Percentiles rank a stretch among this genome's conserved stretches.
Evolutionary conservation across 345 rosid species (phyloP).

Genomic region (Excoecaria agallocha): DNA sequence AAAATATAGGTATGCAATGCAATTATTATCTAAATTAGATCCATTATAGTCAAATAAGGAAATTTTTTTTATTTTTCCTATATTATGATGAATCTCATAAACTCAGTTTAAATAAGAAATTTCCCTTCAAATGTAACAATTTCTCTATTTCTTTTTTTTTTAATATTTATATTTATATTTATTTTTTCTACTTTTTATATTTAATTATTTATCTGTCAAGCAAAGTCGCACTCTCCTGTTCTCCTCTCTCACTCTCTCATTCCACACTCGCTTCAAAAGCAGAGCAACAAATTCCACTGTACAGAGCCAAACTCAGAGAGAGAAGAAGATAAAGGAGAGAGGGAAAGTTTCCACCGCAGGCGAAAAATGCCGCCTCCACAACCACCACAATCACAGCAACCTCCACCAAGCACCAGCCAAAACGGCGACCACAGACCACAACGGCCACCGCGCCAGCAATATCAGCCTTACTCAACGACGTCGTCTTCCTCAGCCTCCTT

Average conservation of each 20-base stretch:
- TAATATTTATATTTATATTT: too few relatives aligned
- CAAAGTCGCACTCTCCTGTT: background rate
- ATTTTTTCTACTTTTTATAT: too few relatives aligned
- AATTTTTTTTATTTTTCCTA: too few relatives aligned
- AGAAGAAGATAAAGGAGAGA: background rate
- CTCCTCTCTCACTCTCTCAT: background rate
- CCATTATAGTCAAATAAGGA: too few relatives aligned
- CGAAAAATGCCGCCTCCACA: background rate
- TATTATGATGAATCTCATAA: too few relatives aligned
- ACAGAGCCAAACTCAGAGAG: background rate
- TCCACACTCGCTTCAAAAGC: background rate
- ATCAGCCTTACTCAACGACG: constrained; percentile 11
- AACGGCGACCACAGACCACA: constrained; percentile 5
- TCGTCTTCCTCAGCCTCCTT: constrained; percentile 54
- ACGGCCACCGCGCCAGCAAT: constrained; percentile 6
- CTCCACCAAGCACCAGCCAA: background rate
- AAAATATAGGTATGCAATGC: too few relatives aligned
- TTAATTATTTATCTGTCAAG: background rate
- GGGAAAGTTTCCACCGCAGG: background rate
- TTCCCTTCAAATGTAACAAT: too few relatives aligned
- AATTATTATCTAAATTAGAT: too few relatives aligned
- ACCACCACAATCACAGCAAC: background rate
- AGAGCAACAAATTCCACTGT: background rate
- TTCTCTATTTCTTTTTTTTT: too few relatives aligned
- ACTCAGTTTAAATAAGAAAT: too few relatives aligned